Evolutionary conservation across 805 yeast genomes (phyloP), one percentile per base, ranked within the genome.

Genomic region (Candida boleticola): DNA sequence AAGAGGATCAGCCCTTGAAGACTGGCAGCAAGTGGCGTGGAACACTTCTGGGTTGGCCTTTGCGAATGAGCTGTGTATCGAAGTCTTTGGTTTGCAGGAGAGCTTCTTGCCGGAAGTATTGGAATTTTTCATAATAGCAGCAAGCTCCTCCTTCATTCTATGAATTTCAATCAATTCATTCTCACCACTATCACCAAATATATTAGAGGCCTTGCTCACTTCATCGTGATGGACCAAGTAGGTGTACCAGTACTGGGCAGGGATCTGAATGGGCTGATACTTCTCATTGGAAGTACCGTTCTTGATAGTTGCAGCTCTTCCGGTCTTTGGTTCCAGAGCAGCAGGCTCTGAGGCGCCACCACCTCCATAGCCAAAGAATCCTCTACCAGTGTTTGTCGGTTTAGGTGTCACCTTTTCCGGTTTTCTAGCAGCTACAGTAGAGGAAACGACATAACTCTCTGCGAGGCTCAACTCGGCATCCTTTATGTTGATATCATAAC

Each of bases 1-100:
- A 1, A 93, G 88, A 39, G 80, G 71, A 57, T 89, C 96, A 27
- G 78, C 74, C 61, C 88, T 36, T 18, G 9, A 11, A 3, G 39
- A 21, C 16, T 14, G 11, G 3, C 13, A 16, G 22, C 14, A 10
- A 84, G 82, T 58, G 22, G 60, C 60, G 47, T 78, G 77, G 6
- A 81, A 55, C 17, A 70, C 72, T 18, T 70, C 71, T 0, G 83
- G 77, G 19, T 80, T 71, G 45, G 82, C 61, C 36, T 73, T 76
- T 41, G 74, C 66, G 40, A 83, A 58, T 1, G 80, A 64, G 1
- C 74, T 64, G 49, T 78, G 77, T 42, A 81, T 63, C 31, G 68
- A 64, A 1, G 72, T 60, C 16, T 40, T 25, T 3, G 58, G 48
- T 11, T 23, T 23, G 27, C 27, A 23, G 11, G 11, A 23, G 10